Conservation (phyloP, 2,329 filamentous ascomycete genomes). For the Atkinsonella texensis region DNA sequence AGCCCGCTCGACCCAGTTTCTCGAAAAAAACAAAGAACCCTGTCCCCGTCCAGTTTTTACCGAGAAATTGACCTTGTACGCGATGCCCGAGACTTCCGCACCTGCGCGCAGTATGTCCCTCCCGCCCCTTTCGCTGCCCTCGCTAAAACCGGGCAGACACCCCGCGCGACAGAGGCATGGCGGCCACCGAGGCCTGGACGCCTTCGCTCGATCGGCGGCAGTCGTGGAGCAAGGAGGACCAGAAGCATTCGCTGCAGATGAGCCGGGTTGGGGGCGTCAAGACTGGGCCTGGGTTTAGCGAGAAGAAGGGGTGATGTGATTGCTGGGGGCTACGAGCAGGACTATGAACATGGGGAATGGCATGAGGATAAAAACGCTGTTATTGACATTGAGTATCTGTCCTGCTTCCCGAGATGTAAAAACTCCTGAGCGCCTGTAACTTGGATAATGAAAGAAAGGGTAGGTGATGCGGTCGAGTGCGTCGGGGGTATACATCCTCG, state of each 20-base stretch:
- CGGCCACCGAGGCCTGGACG: slow-evolving; percentile 30
- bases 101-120: no score
- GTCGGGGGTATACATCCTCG: slow-evolving; percentile 3
- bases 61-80: no score
- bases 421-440: not conserved
- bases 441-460: not conserved
- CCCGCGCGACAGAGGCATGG: slow-evolving; percentile 11
- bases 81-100: no score
- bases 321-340: not conserved
- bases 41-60: no score
- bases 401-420: not conserved
- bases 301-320: slow-evolving; percentile 13
- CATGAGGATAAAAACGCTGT: not conserved
- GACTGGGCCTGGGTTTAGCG: slow-evolving; percentile 30
- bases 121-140: not conserved
- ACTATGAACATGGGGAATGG: no score
- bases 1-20: no score
- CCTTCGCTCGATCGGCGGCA: slow-evolving; percentile 33
- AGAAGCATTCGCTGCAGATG: slow-evolving; percentile 40
- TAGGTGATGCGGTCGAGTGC: not conserved
- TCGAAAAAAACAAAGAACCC: no score
- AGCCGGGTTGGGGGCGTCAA: slow-evolving; percentile 23
- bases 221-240: slow-evolving; percentile 42
- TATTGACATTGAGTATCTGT: not conserved
- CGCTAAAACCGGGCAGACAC: not conserved